A percentile compares a stretch with the other conserved stretches of the same genome.
Conservation (phyloP, 2,329 filamentous ascomycete species). For the Neurospora sp. region DNA sequence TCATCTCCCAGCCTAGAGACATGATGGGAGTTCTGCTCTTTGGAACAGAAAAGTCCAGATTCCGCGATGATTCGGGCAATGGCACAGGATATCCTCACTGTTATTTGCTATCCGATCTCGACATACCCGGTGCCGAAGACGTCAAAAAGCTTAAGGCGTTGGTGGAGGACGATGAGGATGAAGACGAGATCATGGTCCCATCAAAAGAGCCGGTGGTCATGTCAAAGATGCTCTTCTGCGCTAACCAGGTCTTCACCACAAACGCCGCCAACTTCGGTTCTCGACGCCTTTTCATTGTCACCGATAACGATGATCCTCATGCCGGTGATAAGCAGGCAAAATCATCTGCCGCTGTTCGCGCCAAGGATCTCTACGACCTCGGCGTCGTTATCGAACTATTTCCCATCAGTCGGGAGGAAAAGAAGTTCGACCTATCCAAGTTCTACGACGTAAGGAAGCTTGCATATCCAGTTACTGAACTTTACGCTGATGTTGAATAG, state of each 20-base stretch:
- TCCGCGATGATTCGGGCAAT: slow-evolving; percentile 55
- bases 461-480: neutral
- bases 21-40: slow-evolving; percentile 96
- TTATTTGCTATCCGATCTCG: slow-evolving; percentile 81
- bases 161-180: slow-evolving; percentile 67
- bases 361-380: slow-evolving; percentile 90
- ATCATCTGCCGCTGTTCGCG: slow-evolving; percentile 71
- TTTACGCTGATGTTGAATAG: slow-evolving; percentile 28
- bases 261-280: slow-evolving; percentile 92
- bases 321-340: slow-evolving; percentile 59
- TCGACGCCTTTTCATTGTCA: slow-evolving; percentile 86
- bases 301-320: slow-evolving; percentile 85
- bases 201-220: slow-evolving; percentile 64
- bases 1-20: slow-evolving; percentile 91
- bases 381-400: slow-evolving; percentile 89
- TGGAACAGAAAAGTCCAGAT: slow-evolving; percentile 77
- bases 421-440: slow-evolving; percentile 67
- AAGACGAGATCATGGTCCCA: slow-evolving; percentile 58
- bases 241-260: slow-evolving; percentile 92
- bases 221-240: slow-evolving; percentile 85
- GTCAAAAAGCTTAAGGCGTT: slow-evolving; percentile 70
- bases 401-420: slow-evolving; percentile 63
- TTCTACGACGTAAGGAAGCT: slow-evolving; percentile 71
- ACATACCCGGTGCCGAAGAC: slow-evolving; percentile 76
- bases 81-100: slow-evolving; percentile 74